Percentiles rank a stretch among this genome's conserved stretches.
phyloP scores from a whole-genome alignment of 805 yeast species.

The Limtongozyma cylindracea region DNA sequence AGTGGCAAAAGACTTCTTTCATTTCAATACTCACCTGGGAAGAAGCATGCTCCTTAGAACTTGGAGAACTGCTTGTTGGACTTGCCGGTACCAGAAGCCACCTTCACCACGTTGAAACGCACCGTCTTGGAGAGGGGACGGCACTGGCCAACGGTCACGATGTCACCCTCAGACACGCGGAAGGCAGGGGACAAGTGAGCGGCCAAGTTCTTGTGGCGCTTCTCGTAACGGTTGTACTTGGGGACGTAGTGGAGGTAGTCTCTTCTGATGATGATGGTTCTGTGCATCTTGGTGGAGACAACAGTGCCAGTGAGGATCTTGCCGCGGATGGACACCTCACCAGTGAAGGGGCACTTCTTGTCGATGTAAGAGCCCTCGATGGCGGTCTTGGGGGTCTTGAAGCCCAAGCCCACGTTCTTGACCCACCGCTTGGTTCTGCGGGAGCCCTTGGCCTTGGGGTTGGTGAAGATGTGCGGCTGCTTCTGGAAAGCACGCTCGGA shows the following conservation, averaged over 20 bases:
- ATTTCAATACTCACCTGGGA: no score
- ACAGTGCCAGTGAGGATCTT: constrained; percentile 98
- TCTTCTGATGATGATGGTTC: constrained; percentile 99
- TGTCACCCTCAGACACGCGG: constrained; percentile 98
- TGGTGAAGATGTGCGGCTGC: constrained; percentile 99
- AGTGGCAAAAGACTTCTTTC: no score
- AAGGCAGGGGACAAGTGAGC: constrained; percentile 99
- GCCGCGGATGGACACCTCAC: constrained; percentile 96
- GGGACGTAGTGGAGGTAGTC: constrained; percentile 99
- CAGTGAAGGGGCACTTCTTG: constrained; percentile 99
- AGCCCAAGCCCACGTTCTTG: constrained; percentile 98
- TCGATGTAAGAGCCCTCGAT: constrained; percentile 97
- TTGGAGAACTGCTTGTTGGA: constrained; percentile 91
- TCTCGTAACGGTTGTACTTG: constrained; percentile 99
- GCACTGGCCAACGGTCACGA: constrained; percentile 99
- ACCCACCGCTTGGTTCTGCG: constrained; percentile 99
- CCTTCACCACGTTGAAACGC: constrained; percentile 98
- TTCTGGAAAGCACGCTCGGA: constrained; percentile 99
- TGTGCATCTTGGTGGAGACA: constrained; percentile 99
- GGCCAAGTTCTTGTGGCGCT: constrained; percentile 99
- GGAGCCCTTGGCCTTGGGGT: constrained; percentile 98
- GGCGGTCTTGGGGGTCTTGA: constrained; percentile 99
- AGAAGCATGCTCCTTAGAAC: no score
- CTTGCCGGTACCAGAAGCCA: constrained; percentile 70
- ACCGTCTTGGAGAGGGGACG: constrained; percentile 99